Evolutionary conservation across 371 early-diverging fungal species (phyloP), one percentile per base, ranked within the genome.

Genomic region (Rhizomucor miehei): DNA sequence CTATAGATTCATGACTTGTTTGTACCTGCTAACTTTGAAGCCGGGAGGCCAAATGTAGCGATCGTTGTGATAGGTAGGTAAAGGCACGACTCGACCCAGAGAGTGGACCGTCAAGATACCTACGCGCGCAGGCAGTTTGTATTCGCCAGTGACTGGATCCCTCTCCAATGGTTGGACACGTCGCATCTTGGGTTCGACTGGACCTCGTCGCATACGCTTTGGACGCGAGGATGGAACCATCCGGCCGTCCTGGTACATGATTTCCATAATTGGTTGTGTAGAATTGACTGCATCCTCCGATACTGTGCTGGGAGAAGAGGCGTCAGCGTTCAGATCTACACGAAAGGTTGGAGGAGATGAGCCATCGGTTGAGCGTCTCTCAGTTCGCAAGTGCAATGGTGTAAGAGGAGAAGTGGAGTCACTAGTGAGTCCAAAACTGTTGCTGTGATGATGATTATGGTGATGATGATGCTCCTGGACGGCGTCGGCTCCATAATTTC

Each of bases 21-120:
- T 39, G 39, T 67, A 73, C 74, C 79, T 64, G 67, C 72, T 75
- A 5, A 81, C 74, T 50, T 65, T 82, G 66, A 88, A 95, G 6
- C 96, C 96, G 20, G 91, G 86, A 14, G 96, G 91, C 84, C 86
- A 95, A 36, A 95, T 92, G 54, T 95, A 94, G 6, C 93, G 85
- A 51, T 91, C 88, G 51, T 86, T 90, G 56, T 95, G 94, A 66
- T 88, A 95, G 1, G 82, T 75, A 20, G 88, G 84, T 6, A 87
- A 79, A 36, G 89, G 89, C 3, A 89, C 84, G 1, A 95, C 81
- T 20, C 64, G 71, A 6, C 95, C 95, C 11, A 91, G 75, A 19
- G 59, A 65, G 40, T 82, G 67, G 14, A 94, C 73, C 1, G 89
- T 90, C 8, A 92, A 68, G 29, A 90, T 85, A 5, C 93, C 95